Evolutionary conservation across 108 stramenopile genomes (phyloP), one percentile per base, ranked within the genome.

Genomic region (Schizochytrium sp.): DNA sequence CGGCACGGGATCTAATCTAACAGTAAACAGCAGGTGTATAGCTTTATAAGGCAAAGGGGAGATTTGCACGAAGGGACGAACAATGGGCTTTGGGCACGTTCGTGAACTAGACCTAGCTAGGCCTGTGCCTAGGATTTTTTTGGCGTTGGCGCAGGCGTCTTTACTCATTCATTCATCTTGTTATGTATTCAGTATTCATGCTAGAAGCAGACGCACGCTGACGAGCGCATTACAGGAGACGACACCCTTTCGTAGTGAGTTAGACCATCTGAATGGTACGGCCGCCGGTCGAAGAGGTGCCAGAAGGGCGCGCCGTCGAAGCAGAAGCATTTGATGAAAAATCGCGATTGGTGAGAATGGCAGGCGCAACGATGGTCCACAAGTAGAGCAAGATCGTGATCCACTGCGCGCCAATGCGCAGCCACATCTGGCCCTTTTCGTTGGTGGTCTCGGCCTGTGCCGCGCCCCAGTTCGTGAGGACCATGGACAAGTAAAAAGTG

Each of bases 401-500:
- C 76, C 76, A 83, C 48, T 83, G 76, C n/a, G 76, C 19, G n/a
- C 18, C 51, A 34, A 83, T 83, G 10, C 51, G 45, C 5, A 83
- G 48, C 76, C 76, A 83, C 76, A 83, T 83, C 51, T 83, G 76
- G 25, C 76, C 76, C 48, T 83, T 83, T n/a, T 53, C 76, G 4
- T 28, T 53, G 10, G 45, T 53, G 48, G 45, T 28, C 76, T 47
- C 45, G 3, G 76, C 45, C 41, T 69, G 34, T 8, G 63, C 63
- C 45, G 76, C 76, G 76, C 76, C 76, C 76, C 76, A 83, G 51
- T 83, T 83, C 23, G 76, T 83, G 76, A 83, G 76, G 6, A 83
- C 76, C 76, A 83, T 83, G 18, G 76, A 83, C 76, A 83, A 53
- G 51, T 83, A 83, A 12, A 83, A 53, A 0, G 76, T 83, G n/a